Percentiles rank a stretch among this genome's conserved stretches.
Conservation (phyloP, 2,329 filamentous ascomycete species). For the Macrophomina pseudophaseolina region DNA sequence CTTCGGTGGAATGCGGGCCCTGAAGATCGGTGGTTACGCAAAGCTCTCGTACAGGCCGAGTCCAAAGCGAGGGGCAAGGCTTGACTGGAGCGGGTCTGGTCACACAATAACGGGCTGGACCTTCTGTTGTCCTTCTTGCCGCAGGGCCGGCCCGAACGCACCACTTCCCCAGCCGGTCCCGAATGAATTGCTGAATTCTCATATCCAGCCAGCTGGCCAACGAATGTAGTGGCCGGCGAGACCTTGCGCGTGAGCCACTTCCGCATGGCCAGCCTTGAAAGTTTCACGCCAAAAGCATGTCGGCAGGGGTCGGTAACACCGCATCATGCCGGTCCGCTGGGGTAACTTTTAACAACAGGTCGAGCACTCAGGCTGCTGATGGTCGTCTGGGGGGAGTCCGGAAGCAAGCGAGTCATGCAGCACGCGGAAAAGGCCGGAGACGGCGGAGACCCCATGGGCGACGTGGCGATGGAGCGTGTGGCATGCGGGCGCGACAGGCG, state of each 20-base stretch:
- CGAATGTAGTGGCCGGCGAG: too few species aligned
- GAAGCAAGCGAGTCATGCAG: constrained; percentile 13
- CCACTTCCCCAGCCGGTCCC: background rate
- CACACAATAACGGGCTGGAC: background rate
- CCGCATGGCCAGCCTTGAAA: too few species aligned
- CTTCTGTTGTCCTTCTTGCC: background rate
- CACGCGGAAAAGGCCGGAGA: background rate
- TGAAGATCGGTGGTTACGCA: background rate
- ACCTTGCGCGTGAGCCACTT: too few species aligned
- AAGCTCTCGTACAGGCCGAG: background rate
- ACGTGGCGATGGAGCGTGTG: constrained; percentile 8
- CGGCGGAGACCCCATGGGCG: constrained; percentile 12
- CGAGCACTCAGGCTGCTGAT: too few species aligned
- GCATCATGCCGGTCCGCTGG: background rate
- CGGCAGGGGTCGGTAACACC: background rate
- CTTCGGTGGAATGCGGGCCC: constrained; percentile 5
- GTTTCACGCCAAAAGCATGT: too few species aligned
- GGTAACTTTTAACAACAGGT: background rate
- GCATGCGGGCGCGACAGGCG: constrained; percentile 9
- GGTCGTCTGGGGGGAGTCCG: background rate
- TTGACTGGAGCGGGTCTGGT: background rate
- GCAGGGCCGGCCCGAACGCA: background rate
- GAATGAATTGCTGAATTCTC: background rate
- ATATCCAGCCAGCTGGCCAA: too few species aligned
- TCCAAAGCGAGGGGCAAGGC: background rate